Evolutionary conservation across 495 filamentous ascomycete genomes (phyloP), one percentile per base, ranked within the genome.

Genomic region (Aspergillus saccharolyticus): DNA sequence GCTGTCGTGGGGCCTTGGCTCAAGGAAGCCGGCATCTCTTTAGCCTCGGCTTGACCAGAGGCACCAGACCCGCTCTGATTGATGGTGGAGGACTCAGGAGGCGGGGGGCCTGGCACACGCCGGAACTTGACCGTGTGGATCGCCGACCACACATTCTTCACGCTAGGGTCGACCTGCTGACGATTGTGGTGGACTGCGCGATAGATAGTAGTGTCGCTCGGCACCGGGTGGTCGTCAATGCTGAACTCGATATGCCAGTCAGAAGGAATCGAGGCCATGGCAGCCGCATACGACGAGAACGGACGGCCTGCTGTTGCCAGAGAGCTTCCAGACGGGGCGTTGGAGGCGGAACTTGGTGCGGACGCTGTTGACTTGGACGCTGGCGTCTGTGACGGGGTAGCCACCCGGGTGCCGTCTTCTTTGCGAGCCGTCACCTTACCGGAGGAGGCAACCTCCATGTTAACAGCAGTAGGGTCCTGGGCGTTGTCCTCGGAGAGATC

Each of bases 171-270:
- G n/a, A 83, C 60, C 43, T 84, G 72, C 1, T 81, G 69, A 20
- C 84, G 78, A 44, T 84, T 86, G 68, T 84, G 87, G 62, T 97
- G 90, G 16, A 97, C 89, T 47, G 93, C 95, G 44, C 92, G 87
- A 67, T 97, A 99, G 58, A 99, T 92, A 0, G 95, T 99, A 3
- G 90, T 97, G 60, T 97, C 93, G 61, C 89, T 92, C 0, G 89
- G 78, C 61, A 97, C 86, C 0, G 88, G 81, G 65, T 91, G 87
- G 47, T 83, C 89, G 58, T 91, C 86, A 54, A 97, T 85, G 61
- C 84, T 95, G 71, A 99, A 99, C 64, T 97, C 90, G 44, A 99
- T 89, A 63, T 99, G 94, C 95, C 95, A 99, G 66, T 97, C 94
- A 57, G 91, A 87, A n/a, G 91, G 90, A 4, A 82, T 60, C 1